Percentiles rank a stretch among this genome's conserved stretches.
Conservation (phyloP, 2,329 filamentous ascomycete species). For the Botryotinia globosa region DNA sequence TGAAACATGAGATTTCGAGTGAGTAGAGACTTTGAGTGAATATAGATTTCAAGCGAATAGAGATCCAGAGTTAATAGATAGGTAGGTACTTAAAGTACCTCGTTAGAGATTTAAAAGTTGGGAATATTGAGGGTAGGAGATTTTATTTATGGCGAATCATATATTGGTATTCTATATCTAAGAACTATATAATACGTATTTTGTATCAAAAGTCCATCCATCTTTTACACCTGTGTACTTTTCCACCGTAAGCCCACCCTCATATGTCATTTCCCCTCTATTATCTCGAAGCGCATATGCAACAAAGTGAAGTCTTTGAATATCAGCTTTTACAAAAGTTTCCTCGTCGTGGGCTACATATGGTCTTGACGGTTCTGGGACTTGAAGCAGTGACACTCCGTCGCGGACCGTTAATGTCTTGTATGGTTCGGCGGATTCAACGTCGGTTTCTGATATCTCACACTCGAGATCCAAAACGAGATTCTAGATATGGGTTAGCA, state of each 20-base stretch:
- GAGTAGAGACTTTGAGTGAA: not conserved
- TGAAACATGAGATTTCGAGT: not conserved
- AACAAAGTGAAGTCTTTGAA: slow-evolving; percentile 47
- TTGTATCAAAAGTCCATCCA: not conserved
- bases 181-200: not conserved
- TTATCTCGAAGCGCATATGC: slow-evolving; percentile 57
- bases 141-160: not conserved
- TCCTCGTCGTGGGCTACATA: slow-evolving; percentile 17
- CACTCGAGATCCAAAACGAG: slow-evolving; percentile 27
- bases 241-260: slow-evolving; percentile 28
- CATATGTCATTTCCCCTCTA: slow-evolving; percentile 47
- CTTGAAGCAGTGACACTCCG: slow-evolving; percentile 24
- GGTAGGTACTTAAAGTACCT: not conserved
- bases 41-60: too few relatives aligned
- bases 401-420: slow-evolving; percentile 27
- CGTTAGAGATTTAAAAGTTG: not conserved
- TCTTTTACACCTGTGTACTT: not conserved
- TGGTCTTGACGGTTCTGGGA: slow-evolving; percentile 5
- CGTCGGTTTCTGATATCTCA: slow-evolving; percentile 24
- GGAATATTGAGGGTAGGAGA: not conserved
- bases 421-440: slow-evolving; percentile 27
- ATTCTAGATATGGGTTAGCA: not conserved
- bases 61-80: too few relatives aligned
- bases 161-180: not conserved
- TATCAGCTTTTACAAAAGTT: slow-evolving; percentile 1